These are phyloP conservation scores for Anastatica hierochuntica DNA, from an alignment of 345 rosid genomes.

Conservation along the genomic window DNA sequence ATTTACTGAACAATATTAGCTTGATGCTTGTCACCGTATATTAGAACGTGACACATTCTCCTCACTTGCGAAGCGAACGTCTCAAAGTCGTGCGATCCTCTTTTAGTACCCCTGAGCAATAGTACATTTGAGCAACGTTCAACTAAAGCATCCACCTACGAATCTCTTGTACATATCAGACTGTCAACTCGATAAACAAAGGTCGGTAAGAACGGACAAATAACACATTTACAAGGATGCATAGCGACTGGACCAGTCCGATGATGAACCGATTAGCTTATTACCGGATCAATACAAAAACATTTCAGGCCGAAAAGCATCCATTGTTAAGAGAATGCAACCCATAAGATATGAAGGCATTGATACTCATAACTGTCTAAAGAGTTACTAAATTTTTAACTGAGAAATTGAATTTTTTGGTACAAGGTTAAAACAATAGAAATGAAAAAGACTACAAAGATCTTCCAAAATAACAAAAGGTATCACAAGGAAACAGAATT, in stretches of 20 bases:
- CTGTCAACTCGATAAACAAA: too few species aligned
- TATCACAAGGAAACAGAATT: slow-evolving; percentile 15
- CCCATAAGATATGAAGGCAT: too few species aligned
- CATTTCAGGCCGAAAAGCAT: too few species aligned
- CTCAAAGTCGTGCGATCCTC: too few species aligned
- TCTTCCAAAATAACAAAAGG: slow-evolving; percentile 6
- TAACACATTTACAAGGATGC: background rate
- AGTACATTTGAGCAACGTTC: background rate
- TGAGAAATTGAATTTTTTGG: slow-evolving; percentile 17
- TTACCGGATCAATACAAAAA: background rate
- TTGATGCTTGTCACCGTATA: too few species aligned
- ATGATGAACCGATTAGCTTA: background rate
- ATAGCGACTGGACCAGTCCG: background rate
- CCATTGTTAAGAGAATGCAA: too few species aligned
- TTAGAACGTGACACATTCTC: too few species aligned
- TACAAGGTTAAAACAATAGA: slow-evolving; percentile 5
- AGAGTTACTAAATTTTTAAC: too few species aligned
- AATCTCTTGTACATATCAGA: background rate
- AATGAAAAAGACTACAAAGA: slow-evolving; percentile 14
- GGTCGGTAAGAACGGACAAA: background rate
- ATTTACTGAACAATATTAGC: too few species aligned
- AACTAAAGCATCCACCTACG: background rate
- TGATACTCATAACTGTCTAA: too few species aligned
- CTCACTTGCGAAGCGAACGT: too few species aligned
- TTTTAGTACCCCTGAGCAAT: too few species aligned